A percentile compares a stretch with the other conserved stretches of the same genome.
phyloP scores from a whole-genome alignment of 305 asterid genomes.

The Andrographis paniculata region DNA sequence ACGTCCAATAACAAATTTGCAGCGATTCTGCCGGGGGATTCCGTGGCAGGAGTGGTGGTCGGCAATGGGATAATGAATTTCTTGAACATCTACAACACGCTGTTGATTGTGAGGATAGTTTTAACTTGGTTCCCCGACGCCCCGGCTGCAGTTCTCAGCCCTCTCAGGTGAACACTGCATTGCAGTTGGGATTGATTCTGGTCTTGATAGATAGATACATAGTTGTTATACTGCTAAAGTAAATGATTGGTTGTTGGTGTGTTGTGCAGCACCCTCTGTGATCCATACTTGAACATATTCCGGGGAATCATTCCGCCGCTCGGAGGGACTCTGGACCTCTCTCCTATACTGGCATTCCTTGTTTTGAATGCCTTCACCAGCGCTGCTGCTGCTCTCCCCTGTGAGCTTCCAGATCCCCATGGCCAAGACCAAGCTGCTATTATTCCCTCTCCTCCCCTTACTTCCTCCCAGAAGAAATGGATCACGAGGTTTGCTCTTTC shows the following conservation, averaged over 20 bases:
- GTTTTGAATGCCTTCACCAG: slow-evolving; percentile 70
- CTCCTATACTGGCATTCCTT: slow-evolving; percentile 80
- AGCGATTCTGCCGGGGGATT: slow-evolving; percentile 82
- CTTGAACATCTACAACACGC: slow-evolving; percentile 78
- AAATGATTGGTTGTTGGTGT: not conserved
- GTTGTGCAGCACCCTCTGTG: slow-evolving; percentile 70
- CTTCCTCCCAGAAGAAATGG: slow-evolving; percentile 64
- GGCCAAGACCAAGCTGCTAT: slow-evolving; percentile 13
- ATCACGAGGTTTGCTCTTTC: slow-evolving; percentile 43
- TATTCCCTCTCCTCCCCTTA: slow-evolving; percentile 26
- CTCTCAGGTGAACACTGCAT: slow-evolving; percentile 53
- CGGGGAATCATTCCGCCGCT: slow-evolving; percentile 94
- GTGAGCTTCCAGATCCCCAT: slow-evolving; percentile 65
- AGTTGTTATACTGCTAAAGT: not conserved
- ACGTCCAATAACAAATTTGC: slow-evolving; percentile 49
- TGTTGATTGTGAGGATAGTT: slow-evolving; percentile 71
- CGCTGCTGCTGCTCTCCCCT: slow-evolving; percentile 86
- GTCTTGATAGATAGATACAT: not conserved
- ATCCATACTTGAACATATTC: slow-evolving; percentile 92
- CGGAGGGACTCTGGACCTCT: slow-evolving; percentile 86
- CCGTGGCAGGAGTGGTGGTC: slow-evolving; percentile 74
- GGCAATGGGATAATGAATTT: slow-evolving; percentile 65
- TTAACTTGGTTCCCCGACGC: slow-evolving; percentile 94
- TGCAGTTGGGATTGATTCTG: not conserved
- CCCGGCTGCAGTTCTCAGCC: slow-evolving; percentile 81